Percentiles rank a stretch among this genome's conserved stretches.
Evolutionary conservation across 2,329 filamentous ascomycete genomes (phyloP).

Genomic region (Paecilomyces variotii): DNA sequence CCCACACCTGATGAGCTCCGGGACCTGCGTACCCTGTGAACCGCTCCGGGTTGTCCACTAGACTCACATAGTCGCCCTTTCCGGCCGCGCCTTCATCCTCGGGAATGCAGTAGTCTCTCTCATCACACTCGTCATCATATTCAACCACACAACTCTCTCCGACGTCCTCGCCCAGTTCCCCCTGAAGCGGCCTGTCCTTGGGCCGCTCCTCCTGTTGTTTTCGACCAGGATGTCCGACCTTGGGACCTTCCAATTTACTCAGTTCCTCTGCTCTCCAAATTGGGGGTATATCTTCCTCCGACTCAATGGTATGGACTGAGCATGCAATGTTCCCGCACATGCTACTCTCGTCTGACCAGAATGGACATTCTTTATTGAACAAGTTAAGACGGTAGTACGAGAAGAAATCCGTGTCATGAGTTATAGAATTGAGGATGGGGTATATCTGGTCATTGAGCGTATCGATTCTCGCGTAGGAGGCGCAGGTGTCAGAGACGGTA

Average conservation of each 20-base stretch:
- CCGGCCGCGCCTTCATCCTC: conserved; percentile 81
- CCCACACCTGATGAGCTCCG: conserved; percentile 85
- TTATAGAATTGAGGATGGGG: conserved; percentile 71
- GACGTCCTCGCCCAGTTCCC: conserved; percentile 73
- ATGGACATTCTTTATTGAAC: conserved; percentile 89
- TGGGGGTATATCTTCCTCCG: conserved; percentile 85
- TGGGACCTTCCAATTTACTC: conserved; percentile 83
- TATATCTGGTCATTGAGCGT: conserved; percentile 68
- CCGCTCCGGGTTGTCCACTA: conserved; percentile 86
- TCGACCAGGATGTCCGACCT: conserved; percentile 78
- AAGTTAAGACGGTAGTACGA: conserved; percentile 94
- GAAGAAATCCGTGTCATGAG: conserved; percentile 89
- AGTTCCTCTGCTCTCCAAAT: conserved; percentile 90
- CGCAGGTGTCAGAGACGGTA: conserved; percentile 89
- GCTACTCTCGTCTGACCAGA: conserved; percentile 87
- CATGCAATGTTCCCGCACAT: conserved; percentile 97
- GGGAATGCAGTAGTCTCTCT: conserved; percentile 91
- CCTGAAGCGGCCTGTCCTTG: conserved; percentile 66
- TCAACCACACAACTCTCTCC: conserved; percentile 96
- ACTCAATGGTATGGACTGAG: conserved; percentile 88
- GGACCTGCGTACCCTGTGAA: conserved; percentile 90
- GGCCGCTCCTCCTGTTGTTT: conserved; percentile 61
- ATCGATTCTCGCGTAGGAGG: conserved; percentile 86
- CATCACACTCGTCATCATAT: conserved; percentile 94
- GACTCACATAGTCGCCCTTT: conserved; percentile 93